These are phyloP conservation scores for Teratosphaeria viscida DNA, from an alignment of 2,329 filamentous ascomycete genomes.

Conservation along the genomic window DNA sequence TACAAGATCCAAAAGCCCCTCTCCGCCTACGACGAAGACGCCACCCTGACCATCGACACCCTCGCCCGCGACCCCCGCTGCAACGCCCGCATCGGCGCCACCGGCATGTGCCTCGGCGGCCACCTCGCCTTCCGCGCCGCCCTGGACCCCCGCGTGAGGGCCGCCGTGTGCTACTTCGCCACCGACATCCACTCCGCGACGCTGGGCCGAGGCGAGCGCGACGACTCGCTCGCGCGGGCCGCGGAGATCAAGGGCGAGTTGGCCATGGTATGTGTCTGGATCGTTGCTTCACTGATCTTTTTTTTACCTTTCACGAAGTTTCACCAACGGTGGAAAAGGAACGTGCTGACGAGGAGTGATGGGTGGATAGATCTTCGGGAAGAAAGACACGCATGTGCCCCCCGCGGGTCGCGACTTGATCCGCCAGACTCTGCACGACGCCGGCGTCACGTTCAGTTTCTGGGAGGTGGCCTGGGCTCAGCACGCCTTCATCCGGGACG, in stretches of 20 bases:
- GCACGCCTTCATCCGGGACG: slow-evolving; percentile 88
- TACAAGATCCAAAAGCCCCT: slow-evolving; percentile 76
- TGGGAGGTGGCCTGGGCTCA: slow-evolving; percentile 91
- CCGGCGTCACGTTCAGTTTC: slow-evolving; percentile 64
- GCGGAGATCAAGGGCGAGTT: slow-evolving; percentile 66
- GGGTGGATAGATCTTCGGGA: slow-evolving; percentile 60
- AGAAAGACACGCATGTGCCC: slow-evolving; percentile 83
- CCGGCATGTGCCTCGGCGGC: slow-evolving; percentile 84
- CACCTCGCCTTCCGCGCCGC: slow-evolving; percentile 68
- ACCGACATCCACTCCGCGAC: slow-evolving; percentile 79
- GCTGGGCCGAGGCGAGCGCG: slow-evolving; percentile 57
- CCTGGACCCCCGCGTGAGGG: slow-evolving; percentile 65
- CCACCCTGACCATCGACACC: slow-evolving; percentile 32
- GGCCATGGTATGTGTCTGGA: slow-evolving; percentile 46
- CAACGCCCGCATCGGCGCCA: slow-evolving; percentile 60
- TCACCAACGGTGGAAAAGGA: too few relatives aligned
- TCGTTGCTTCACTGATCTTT: neutral
- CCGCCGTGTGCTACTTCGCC: slow-evolving; percentile 79
- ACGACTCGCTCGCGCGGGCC: slow-evolving; percentile 52
- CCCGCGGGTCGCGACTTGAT: slow-evolving; percentile 74
- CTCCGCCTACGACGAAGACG: slow-evolving; percentile 64
- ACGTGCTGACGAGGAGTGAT: neutral
- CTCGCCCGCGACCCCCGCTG: slow-evolving; percentile 39
- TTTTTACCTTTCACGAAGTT: neutral
- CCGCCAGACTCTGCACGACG: slow-evolving; percentile 67